Conservation (phyloP, 495 filamentous ascomycete genomes). For the Aspergillus wentii region DNA sequence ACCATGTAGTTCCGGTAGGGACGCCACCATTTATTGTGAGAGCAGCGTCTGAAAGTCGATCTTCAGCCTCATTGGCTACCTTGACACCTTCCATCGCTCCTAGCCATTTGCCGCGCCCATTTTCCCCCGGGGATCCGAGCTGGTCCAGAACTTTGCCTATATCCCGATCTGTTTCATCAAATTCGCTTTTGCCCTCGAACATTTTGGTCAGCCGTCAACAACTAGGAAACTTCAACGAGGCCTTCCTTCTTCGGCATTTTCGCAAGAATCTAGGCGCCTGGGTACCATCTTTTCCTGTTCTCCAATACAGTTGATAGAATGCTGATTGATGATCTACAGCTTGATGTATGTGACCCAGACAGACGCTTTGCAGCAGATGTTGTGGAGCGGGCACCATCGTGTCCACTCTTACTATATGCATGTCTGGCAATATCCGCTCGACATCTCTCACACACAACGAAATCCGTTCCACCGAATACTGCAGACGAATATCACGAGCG, state of each 20-base stretch:
- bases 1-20: conserved; percentile 26
- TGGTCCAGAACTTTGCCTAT: conserved; percentile 7
- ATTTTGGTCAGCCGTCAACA: conserved; percentile 20
- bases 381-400: conserved; percentile 28
- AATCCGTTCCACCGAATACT: conserved; percentile 24
- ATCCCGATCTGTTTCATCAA: conserved; percentile 14
- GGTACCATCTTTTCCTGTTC: conserved; percentile 14
- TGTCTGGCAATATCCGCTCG: conserved; percentile 38
- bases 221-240: conserved; percentile 31
- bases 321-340: conserved; percentile 12
- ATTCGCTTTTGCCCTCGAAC: conserved; percentile 12
- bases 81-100: conserved; percentile 14
- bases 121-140: conserved; percentile 10
- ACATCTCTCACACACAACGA: conserved; percentile 33
- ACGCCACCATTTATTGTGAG: conserved; percentile 13
- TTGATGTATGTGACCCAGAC: conserved; percentile 35
- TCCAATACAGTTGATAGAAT: background rate
- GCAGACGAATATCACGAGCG: conserved; percentile 40
- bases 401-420: conserved; percentile 32
- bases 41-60: conserved; percentile 22
- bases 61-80: conserved; percentile 23
- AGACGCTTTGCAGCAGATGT: conserved; percentile 31
- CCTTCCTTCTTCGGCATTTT: conserved; percentile 38
- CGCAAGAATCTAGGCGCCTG: conserved; percentile 32
- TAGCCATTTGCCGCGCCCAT: conserved; percentile 1